Conservation (phyloP, 768 basidiomycete species). For the Boletus pseudopeckii region DNA sequence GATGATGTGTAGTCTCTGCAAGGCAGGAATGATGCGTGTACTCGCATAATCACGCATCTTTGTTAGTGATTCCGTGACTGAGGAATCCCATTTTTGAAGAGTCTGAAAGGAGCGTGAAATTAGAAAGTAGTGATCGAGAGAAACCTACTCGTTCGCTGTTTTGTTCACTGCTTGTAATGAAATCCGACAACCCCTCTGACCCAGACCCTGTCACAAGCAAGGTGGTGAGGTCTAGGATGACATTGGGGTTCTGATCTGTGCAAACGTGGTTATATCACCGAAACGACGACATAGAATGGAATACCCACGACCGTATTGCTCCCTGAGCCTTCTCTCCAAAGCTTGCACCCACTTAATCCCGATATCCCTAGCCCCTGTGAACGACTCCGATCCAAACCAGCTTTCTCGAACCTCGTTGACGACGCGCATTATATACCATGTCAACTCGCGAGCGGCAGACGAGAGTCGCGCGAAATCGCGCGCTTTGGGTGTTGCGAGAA, state of each 20-base stretch:
- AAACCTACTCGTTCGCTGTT: slow-evolving; percentile 73
- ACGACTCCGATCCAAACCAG: slow-evolving; percentile 71
- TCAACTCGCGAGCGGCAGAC: slow-evolving; percentile 64
- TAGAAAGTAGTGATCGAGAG: slow-evolving; percentile 6
- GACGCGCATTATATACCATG: slow-evolving; percentile 68
- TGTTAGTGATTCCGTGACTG: slow-evolving; percentile 63
- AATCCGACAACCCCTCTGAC: slow-evolving; percentile 70
- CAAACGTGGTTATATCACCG: slow-evolving; percentile 10
- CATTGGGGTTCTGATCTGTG: slow-evolving; percentile 57
- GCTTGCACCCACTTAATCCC: slow-evolving; percentile 71
- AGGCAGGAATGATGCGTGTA: slow-evolving; percentile 66
- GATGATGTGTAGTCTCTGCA: slow-evolving; percentile 72
- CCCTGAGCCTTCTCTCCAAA: slow-evolving; percentile 60
- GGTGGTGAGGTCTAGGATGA: slow-evolving; percentile 67
- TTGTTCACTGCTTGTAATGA: slow-evolving; percentile 72
- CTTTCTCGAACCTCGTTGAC: slow-evolving; percentile 66
- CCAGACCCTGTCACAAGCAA: slow-evolving; percentile 68
- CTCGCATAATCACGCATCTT: slow-evolving; percentile 74
- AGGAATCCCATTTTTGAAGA: slow-evolving; percentile 79
- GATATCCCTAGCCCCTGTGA: slow-evolving; percentile 64
- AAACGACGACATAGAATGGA: slow-evolving; percentile 8
- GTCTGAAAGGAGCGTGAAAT: slow-evolving; percentile 45
- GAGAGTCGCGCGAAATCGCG: slow-evolving; percentile 72
- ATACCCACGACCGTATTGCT: slow-evolving; percentile 64
- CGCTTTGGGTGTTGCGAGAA: slow-evolving; percentile 51